Evolutionary conservation across 257 asterid genomes (phyloP).

Genomic region (Henckelia pumila): DNA sequence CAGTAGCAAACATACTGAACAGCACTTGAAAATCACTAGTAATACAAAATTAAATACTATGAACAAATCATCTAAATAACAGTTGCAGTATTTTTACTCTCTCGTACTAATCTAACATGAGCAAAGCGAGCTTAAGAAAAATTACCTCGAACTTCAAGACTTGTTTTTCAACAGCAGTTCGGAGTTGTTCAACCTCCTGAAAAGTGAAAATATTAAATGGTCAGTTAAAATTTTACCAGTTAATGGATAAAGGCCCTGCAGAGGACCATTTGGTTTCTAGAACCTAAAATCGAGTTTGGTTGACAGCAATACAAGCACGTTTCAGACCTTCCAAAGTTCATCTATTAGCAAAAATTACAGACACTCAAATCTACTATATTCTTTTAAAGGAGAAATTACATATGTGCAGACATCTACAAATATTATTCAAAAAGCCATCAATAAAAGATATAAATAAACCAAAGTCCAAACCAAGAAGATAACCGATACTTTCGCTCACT

Average conservation of each 20-base stretch:
- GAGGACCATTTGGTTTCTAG: conserved; percentile 18
- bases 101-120: conserved; percentile 15
- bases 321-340: not conserved
- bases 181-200: conserved; percentile 89
- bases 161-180: conserved; percentile 61
- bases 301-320: conserved; percentile 8
- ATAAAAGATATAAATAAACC: no score
- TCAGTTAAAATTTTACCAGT: not conserved
- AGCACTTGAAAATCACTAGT: no score
- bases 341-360: not conserved
- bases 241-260: conserved; percentile 9
- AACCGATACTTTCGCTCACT: not conserved
- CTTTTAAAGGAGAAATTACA: not conserved
- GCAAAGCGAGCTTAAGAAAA: conserved; percentile 15
- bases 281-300: conserved; percentile 3
- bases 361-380: not conserved
- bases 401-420: not conserved
- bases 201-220: conserved; percentile 15
- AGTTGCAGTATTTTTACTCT: conserved; percentile 4
- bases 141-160: conserved; percentile 72
- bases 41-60: no score
- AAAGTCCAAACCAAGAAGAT: not conserved
- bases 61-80: conserved; percentile 7
- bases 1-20: not conserved
- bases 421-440: not conserved